phyloP scores from a whole-genome alignment of 768 basidiomycete genomes.

The Macrolepiota fuliginosa region DNA sequence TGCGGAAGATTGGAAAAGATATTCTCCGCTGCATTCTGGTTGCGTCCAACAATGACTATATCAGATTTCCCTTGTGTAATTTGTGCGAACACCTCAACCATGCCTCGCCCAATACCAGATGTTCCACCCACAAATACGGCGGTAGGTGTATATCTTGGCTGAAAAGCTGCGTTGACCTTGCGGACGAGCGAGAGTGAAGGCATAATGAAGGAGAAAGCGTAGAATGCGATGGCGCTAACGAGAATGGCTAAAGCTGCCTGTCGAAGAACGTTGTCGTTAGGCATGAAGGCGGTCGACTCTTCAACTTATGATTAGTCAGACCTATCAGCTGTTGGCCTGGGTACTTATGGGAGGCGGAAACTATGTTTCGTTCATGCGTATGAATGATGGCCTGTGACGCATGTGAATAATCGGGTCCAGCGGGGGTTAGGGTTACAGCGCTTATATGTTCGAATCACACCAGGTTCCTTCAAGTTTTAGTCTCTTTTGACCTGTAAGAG shows the following conservation, averaged over 20 bases:
- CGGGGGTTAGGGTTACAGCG: too few species aligned
- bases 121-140: slow-evolving; percentile 34
- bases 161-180: slow-evolving; percentile 24
- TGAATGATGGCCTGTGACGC: too few species aligned
- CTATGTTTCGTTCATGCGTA: too few species aligned
- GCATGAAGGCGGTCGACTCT: not conserved
- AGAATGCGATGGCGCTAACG: not conserved
- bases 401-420: too few species aligned
- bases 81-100: slow-evolving; percentile 36
- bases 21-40: slow-evolving; percentile 35
- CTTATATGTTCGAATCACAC: too few species aligned
- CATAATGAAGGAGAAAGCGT: slow-evolving; percentile 15
- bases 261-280: not conserved
- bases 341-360: too few species aligned
- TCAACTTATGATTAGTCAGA: not conserved
- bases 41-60: slow-evolving; percentile 44
- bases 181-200: slow-evolving; percentile 21
- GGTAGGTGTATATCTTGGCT: slow-evolving; percentile 20
- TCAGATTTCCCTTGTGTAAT: slow-evolving; percentile 41
- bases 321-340: not conserved
- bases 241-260: not conserved
- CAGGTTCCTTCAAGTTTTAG: too few species aligned
- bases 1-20: slow-evolving; percentile 35
- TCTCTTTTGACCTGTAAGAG: too few species aligned
- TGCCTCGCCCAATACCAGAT: slow-evolving; percentile 38